Percentiles rank a stretch among this genome's conserved stretches.
Conservation (phyloP, 1,284 basidiomycete species). For the Papiliotrema terrestris region DNA sequence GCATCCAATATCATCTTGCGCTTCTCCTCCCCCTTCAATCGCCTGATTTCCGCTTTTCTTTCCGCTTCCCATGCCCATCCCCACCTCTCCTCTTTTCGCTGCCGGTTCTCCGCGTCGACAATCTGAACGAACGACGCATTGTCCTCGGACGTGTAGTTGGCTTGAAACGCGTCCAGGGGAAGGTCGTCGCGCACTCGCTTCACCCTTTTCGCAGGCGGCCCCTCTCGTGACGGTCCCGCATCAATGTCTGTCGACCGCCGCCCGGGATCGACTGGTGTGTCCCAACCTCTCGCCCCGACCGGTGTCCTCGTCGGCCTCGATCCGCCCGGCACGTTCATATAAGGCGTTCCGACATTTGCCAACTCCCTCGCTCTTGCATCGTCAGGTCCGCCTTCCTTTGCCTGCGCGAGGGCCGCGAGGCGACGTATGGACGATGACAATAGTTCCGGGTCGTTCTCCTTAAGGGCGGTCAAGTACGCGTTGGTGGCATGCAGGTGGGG, state of each 20-base stretch:
- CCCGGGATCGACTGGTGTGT: slow-evolving; percentile 30
- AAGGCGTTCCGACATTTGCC: slow-evolving; percentile 37
- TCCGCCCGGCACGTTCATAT: slow-evolving; percentile 29
- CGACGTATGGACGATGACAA: slow-evolving; percentile 69
- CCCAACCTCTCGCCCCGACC: slow-evolving; percentile 42
- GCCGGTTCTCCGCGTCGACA: slow-evolving; percentile 77
- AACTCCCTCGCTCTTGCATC: slow-evolving; percentile 20
- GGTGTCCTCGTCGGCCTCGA: slow-evolving; percentile 27
- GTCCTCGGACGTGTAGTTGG: slow-evolving; percentile 88
- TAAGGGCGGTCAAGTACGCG: slow-evolving; percentile 73
- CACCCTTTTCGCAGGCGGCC: slow-evolving; percentile 4
- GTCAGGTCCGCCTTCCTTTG: slow-evolving; percentile 32
- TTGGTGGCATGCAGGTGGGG: slow-evolving; percentile 82
- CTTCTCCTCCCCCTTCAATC: slow-evolving; percentile 48
- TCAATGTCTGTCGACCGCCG: background rate
- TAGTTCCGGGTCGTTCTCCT: slow-evolving; percentile 65
- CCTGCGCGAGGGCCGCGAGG: slow-evolving; percentile 59
- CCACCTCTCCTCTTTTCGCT: slow-evolving; percentile 66
- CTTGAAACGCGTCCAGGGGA: slow-evolving; percentile 78
- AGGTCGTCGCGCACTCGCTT: slow-evolving; percentile 49
- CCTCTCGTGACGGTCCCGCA: slow-evolving; percentile 6
- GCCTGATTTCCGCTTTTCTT: slow-evolving; percentile 59
- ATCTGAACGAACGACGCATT: slow-evolving; percentile 91
- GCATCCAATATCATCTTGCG: slow-evolving; percentile 46
- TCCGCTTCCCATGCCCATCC: slow-evolving; percentile 91